Evolutionary conservation across 495 filamentous ascomycete genomes (phyloP).

Genomic region (Lophiostoma macrostomum): DNA sequence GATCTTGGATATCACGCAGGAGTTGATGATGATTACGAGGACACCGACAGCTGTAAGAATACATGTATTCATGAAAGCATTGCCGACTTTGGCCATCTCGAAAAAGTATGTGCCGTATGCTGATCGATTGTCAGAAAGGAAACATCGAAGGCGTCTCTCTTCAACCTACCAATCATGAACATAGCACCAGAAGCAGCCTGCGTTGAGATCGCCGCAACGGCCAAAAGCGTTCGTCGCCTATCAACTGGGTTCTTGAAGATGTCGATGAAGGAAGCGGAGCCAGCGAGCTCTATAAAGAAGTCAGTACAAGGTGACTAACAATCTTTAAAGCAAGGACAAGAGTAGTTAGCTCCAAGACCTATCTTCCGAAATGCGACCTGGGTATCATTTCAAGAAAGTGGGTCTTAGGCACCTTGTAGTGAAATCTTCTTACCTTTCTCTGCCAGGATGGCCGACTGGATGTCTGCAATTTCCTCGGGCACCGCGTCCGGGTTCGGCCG

Average conservation of each 20-base stretch:
- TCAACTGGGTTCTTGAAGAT: constrained; percentile 55
- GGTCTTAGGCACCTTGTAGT: too few relatives aligned
- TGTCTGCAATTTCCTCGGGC: constrained; percentile 51
- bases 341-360: too few relatives aligned
- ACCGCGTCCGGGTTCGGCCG: constrained; percentile 47
- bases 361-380: too few relatives aligned
- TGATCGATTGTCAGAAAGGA: constrained; percentile 8
- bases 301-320: too few relatives aligned
- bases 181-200: constrained; percentile 60
- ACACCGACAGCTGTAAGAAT: constrained; percentile 56
- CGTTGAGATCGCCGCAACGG: constrained; percentile 51
- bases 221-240: constrained; percentile 49
- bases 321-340: too few relatives aligned
- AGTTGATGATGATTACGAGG: constrained; percentile 56
- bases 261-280: constrained; percentile 46
- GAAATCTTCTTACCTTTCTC: too few relatives aligned
- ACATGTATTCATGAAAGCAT: constrained; percentile 59
- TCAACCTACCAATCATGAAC: constrained; percentile 51
- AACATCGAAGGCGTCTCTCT: too few relatives aligned
- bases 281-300: constrained; percentile 46
- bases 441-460: constrained; percentile 50
- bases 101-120: constrained; percentile 66
- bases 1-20: constrained; percentile 50
- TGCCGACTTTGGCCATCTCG: constrained; percentile 57
- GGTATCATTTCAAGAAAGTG: too few relatives aligned